phyloP scores from a whole-genome alignment of 768 basidiomycete species.

The Lactarius psammicola region DNA sequence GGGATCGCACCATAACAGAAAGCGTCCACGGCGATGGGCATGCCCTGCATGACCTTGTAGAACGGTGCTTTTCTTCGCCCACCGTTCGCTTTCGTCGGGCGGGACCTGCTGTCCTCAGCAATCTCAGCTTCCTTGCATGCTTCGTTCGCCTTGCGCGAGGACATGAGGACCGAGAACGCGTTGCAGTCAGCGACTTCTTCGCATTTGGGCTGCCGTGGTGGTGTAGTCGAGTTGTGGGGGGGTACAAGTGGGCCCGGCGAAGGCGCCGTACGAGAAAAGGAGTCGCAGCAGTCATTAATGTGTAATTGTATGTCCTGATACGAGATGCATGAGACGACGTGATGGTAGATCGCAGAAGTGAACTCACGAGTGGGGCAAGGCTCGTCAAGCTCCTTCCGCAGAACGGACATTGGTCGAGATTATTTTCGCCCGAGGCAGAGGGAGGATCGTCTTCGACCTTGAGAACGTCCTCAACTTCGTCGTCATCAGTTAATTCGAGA shows the following conservation, averaged over 20 bases:
- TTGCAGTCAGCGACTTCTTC: slow-evolving; percentile 34
- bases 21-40: slow-evolving; percentile 98
- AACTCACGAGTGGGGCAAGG: slow-evolving; percentile 34
- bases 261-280: slow-evolving; percentile 22
- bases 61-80: slow-evolving; percentile 81
- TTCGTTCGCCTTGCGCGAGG: slow-evolving; percentile 74
- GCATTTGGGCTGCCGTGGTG: slow-evolving; percentile 19
- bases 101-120: slow-evolving; percentile 48
- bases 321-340: neutral
- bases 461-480: slow-evolving; percentile 34
- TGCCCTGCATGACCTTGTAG: slow-evolving; percentile 93
- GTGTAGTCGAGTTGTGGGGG: slow-evolving; percentile 27
- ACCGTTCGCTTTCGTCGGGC: slow-evolving; percentile 46
- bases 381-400: slow-evolving; percentile 35
- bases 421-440: neutral
- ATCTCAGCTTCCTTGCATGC: slow-evolving; percentile 80
- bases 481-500: slow-evolving; percentile 31
- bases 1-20: slow-evolving; percentile 94
- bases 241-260: slow-evolving; percentile 5
- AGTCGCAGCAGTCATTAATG: slow-evolving; percentile 57
- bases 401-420: slow-evolving; percentile 34
- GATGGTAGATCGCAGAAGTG: slow-evolving; percentile 19
- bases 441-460: slow-evolving; percentile 30
- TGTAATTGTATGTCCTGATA: slow-evolving; percentile 51
- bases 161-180: slow-evolving; percentile 85